phyloP scores from a whole-genome alignment of 1,284 basidiomycete genomes.

The Phylloporus gajari region DNA sequence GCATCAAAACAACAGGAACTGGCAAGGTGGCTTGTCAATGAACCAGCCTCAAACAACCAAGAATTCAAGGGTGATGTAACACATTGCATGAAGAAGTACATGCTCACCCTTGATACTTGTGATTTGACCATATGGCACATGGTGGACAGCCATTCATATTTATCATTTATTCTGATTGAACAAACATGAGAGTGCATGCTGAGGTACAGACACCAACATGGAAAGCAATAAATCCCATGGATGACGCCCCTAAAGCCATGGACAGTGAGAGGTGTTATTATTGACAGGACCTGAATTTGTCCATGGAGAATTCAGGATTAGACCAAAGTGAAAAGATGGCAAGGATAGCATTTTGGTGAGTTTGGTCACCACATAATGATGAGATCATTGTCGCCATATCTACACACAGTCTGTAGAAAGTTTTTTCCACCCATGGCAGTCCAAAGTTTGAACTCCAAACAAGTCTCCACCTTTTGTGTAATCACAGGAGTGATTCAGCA shows the following conservation, averaged over 20 bases:
- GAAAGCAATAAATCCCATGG: neutral
- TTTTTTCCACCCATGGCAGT: neutral
- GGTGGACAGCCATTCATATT: too few species aligned
- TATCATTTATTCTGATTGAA: too few species aligned
- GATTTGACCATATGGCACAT: too few species aligned
- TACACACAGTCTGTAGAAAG: neutral
- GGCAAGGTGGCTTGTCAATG: too few species aligned
- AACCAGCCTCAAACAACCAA: too few species aligned
- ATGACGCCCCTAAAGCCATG: neutral
- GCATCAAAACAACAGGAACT: too few species aligned
- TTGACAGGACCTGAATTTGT: neutral
- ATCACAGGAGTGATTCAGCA: too few species aligned
- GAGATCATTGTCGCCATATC: neutral
- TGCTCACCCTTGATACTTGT: too few species aligned
- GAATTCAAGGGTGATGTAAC: too few species aligned
- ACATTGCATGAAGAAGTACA: too few species aligned
- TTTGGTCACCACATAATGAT: neutral
- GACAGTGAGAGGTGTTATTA: neutral
- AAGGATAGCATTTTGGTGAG: neutral
- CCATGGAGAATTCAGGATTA: neutral
- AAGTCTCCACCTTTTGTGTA: too few species aligned
- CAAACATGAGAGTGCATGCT: neutral
- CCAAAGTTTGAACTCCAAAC: too few species aligned
- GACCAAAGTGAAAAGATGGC: neutral
- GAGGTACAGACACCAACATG: neutral